Conservation (phyloP, 495 filamentous ascomycete species). For the Penicillium steckii region DNA sequence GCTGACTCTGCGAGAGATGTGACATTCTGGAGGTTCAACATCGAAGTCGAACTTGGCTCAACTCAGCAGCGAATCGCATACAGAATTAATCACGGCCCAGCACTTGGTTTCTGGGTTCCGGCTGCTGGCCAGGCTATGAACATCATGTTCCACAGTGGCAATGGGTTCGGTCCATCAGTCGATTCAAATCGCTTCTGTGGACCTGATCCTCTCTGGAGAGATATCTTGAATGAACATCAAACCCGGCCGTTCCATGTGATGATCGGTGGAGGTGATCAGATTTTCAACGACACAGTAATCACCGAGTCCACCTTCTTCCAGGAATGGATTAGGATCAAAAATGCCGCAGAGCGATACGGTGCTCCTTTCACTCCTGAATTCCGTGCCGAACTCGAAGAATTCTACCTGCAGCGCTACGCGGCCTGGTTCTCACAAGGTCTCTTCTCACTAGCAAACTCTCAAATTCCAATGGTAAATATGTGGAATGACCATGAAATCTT, state of each 20-base stretch:
- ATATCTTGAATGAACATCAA: constrained; percentile 91
- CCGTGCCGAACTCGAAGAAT: constrained; percentile 79
- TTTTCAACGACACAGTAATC: constrained; percentile 88
- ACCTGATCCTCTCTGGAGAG: constrained; percentile 94
- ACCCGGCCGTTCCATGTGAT: constrained; percentile 95
- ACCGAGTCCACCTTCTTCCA: constrained; percentile 70
- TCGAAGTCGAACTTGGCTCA: constrained; percentile 81
- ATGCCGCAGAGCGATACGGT: constrained; percentile 72
- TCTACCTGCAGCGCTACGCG: constrained; percentile 83
- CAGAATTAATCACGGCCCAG: constrained; percentile 88
- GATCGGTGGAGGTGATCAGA: constrained; percentile 95
- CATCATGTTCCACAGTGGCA: constrained; percentile 97
- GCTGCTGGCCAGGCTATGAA: constrained; percentile 87
- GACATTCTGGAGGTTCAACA: constrained; percentile 95
- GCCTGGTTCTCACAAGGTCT: constrained; percentile 95
- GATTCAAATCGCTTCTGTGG: constrained; percentile 78
- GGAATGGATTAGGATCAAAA: constrained; percentile 81
- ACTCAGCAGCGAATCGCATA: constrained; percentile 86
- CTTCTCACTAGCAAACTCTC: constrained; percentile 86
- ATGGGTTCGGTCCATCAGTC: constrained; percentile 84
- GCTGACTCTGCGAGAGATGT: constrained; percentile 79
- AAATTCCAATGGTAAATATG: constrained; percentile 98
- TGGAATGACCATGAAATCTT: constrained; percentile 99
- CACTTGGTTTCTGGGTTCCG: constrained; percentile 93
- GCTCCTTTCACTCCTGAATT: constrained; percentile 71